Percentiles rank a stretch among this genome's conserved stretches.
Evolutionary conservation across 306 rosid species (phyloP).

Genomic region (Cucurbita moschata): DNA sequence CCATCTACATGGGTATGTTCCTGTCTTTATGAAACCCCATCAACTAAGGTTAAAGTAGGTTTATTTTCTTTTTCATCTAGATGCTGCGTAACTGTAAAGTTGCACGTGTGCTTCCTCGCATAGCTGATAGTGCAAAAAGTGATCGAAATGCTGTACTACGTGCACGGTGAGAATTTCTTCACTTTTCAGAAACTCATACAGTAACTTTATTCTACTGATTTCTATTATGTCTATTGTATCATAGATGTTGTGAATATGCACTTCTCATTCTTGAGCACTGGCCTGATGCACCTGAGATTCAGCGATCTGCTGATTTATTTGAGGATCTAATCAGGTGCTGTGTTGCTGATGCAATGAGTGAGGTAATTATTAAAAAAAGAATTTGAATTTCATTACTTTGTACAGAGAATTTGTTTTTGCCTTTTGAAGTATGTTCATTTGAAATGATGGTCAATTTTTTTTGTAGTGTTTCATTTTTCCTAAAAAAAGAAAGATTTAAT

Average conservation of each 20-base stretch:
- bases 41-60: neutral
- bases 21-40: neutral
- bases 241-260: slow-evolving; percentile 96
- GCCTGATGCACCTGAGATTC: slow-evolving; percentile 98
- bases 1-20: neutral
- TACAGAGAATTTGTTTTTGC: neutral
- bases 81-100: slow-evolving; percentile 93
- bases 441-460: neutral
- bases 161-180: slow-evolving; percentile 51
- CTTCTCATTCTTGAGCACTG: slow-evolving; percentile 84
- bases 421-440: neutral
- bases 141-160: slow-evolving; percentile 89
- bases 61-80: slow-evolving; percentile 23
- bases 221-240: slow-evolving; percentile 11
- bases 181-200: neutral
- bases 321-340: slow-evolving; percentile 91
- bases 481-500: neutral
- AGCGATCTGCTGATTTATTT: slow-evolving; percentile 65
- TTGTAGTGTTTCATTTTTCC: neutral
- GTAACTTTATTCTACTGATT: slow-evolving; percentile 10
- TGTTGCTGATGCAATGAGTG: slow-evolving; percentile 98
- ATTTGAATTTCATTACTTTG: neutral
- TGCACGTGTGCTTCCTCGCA: slow-evolving; percentile 78
- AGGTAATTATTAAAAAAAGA: slow-evolving; percentile 34
- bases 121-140: slow-evolving; percentile 83